Conservation (phyloP, 208 protist species). For the Acanthamoeba culbertsoni region DNA sequence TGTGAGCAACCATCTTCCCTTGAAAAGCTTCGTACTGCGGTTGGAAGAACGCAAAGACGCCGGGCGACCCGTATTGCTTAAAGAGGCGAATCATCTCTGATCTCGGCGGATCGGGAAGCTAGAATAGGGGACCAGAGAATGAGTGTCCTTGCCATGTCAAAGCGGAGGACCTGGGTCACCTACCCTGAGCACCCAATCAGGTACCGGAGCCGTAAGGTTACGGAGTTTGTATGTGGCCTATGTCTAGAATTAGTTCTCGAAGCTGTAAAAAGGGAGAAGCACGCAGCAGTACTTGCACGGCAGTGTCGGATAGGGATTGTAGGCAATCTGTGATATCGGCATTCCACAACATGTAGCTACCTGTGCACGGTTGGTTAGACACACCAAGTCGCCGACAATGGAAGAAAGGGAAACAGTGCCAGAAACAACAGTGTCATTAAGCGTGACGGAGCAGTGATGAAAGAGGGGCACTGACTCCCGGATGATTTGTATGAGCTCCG, state of each 20-base stretch:
- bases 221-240: not conserved
- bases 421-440: not conserved
- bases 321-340: not conserved
- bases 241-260: not conserved
- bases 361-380: too few species aligned
- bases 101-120: not conserved
- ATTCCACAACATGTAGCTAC: slow-evolving; percentile 12
- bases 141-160: not conserved
- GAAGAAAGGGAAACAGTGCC: too few species aligned
- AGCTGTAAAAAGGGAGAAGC: not conserved
- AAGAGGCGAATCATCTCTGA: slow-evolving; percentile 5
- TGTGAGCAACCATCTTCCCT: not conserved
- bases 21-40: not conserved
- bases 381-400: too few species aligned
- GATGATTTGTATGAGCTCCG: not conserved
- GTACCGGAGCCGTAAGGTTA: not conserved
- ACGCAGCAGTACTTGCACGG: not conserved
- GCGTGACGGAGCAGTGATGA: not conserved
- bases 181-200: not conserved
- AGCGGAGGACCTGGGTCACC: not conserved
- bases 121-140: not conserved
- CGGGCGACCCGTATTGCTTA: not conserved
- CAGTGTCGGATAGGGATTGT: not conserved
- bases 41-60: slow-evolving; percentile 2
- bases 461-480: not conserved